Evolutionary conservation across 345 rosid genomes (phyloP).

Genomic region (Brassica cretica): DNA sequence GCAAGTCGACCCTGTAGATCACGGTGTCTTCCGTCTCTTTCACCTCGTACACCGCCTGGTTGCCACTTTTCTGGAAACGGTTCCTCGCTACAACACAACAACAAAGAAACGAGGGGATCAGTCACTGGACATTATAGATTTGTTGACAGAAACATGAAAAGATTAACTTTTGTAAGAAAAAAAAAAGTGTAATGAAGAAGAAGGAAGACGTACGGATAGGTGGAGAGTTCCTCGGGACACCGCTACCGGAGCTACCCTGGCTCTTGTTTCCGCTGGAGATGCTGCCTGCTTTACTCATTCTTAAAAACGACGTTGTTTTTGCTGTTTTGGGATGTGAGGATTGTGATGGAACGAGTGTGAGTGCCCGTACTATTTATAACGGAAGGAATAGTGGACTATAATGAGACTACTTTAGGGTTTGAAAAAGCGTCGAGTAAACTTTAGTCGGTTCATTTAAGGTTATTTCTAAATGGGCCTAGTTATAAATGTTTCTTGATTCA

Average conservation of each 20-base stretch:
- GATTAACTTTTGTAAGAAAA: not conserved
- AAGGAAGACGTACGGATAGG: not conserved
- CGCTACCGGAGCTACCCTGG: not conserved
- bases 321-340: not conserved
- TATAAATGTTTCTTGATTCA: not conserved
- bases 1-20: constrained; percentile 22
- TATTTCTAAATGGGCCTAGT: no score
- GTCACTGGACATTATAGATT: not conserved
- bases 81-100: constrained; percentile 1
- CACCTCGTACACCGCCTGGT: not conserved
- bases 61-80: constrained; percentile 17
- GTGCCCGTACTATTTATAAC: not conserved
- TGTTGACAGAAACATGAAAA: not conserved
- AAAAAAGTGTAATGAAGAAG: not conserved
- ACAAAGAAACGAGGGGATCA: not conserved
- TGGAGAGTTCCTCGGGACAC: not conserved
- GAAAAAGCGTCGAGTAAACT: no score
- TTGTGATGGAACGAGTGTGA: not conserved
- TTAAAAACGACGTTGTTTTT: not conserved
- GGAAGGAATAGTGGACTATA: not conserved
- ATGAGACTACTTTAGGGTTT: not conserved
- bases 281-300: not conserved
- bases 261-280: not conserved
- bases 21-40: not conserved
- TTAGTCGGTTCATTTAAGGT: no score